Evolutionary conservation across 306 rosid genomes (phyloP).

Genomic region (Malus domestica): DNA sequence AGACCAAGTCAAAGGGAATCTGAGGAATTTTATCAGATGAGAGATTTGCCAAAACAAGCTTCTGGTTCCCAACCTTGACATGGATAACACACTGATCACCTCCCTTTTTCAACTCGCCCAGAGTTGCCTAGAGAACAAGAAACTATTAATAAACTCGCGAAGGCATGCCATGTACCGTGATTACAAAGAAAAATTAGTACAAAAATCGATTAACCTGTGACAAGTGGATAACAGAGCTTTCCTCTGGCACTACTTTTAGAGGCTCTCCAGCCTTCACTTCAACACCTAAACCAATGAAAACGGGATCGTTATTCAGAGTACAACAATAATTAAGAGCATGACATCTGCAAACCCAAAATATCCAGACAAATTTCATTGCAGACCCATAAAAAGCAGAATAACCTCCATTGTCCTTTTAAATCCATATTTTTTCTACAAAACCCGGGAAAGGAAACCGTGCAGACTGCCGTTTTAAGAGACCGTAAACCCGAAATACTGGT

Average conservation of each 20-base stretch:
- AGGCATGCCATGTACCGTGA: neutral
- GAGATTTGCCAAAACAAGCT: conserved; percentile 68
- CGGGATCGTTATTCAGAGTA: neutral
- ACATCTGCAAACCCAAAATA: neutral
- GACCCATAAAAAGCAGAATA: neutral
- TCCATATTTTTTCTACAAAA: neutral
- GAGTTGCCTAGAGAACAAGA: conserved; percentile 44
- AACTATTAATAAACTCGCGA: neutral
- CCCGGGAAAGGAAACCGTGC: neutral
- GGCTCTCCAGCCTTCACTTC: conserved; percentile 82
- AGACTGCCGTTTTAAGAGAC: neutral
- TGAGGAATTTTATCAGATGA: conserved; percentile 61
- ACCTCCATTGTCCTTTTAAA: neutral
- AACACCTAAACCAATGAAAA: conserved; percentile 39
- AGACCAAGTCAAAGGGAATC: conserved; percentile 54
- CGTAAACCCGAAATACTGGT: neutral
- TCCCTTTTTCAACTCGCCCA: conserved; percentile 67
- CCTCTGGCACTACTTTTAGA: conserved; percentile 34
- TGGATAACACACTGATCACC: conserved; percentile 38
- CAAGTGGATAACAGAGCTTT: conserved; percentile 43
- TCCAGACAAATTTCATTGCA: neutral
- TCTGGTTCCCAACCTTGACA: conserved; percentile 49
- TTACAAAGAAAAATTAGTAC: neutral
- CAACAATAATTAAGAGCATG: neutral
- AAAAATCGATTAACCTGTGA: conserved; percentile 58